Conservation (phyloP, 805 yeast genomes). For the Metschnikowia kofuensis region DNA sequence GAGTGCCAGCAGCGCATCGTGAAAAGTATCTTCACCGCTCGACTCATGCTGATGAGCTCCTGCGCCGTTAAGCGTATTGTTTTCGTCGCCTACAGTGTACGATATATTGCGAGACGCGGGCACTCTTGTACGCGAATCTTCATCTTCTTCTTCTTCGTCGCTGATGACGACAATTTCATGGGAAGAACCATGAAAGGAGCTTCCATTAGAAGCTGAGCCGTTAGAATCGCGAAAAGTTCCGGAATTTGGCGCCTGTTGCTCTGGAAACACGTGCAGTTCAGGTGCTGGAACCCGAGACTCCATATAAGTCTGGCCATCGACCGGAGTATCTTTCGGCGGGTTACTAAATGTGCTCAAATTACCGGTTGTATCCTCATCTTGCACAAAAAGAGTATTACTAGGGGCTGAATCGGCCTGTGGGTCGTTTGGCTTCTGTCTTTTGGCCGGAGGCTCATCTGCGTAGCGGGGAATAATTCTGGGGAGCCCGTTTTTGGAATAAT, state of each 20-base stretch:
- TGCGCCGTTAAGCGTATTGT: neutral
- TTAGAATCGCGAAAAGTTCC: neutral
- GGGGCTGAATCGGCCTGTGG: neutral
- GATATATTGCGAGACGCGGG: neutral
- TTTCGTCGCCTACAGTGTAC: neutral
- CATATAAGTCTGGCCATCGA: too few species aligned
- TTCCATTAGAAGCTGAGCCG: neutral
- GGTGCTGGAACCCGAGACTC: too few species aligned
- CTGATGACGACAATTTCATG: slow-evolving; percentile 3
- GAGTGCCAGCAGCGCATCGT: neutral
- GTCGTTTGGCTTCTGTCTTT: neutral
- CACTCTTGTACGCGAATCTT: too few species aligned
- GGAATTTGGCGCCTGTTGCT: too few species aligned
- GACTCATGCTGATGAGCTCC: neutral
- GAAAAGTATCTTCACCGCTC: neutral
- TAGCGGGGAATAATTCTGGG: neutral
- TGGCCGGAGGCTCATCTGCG: neutral
- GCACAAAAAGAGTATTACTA: neutral
- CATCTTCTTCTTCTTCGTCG: neutral
- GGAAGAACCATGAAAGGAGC: neutral
- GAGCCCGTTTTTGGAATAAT: neutral
- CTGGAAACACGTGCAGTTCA: too few species aligned
- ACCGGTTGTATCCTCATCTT: neutral
- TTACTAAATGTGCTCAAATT: neutral
- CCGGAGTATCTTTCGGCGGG: too few species aligned